Percentiles rank a stretch among this genome's conserved stretches.
Evolutionary conservation across 2,329 filamentous ascomycete species (phyloP).

Genomic region (Hypocrella siamensis): DNA sequence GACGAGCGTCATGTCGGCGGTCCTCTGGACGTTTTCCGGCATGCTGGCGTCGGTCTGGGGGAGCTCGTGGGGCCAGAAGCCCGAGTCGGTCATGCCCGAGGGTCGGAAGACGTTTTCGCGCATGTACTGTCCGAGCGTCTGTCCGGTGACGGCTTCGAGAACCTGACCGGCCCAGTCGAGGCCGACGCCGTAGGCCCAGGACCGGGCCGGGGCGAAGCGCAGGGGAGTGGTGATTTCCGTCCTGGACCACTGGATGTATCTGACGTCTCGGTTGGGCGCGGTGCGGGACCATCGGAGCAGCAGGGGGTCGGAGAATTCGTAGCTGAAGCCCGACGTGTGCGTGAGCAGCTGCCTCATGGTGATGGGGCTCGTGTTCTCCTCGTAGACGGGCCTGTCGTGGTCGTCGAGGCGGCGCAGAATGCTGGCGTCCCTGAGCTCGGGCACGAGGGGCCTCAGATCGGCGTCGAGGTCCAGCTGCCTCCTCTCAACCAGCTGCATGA

Average conservation of each 20-base stretch:
- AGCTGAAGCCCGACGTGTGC: constrained; percentile 31
- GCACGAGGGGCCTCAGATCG: constrained; percentile 17
- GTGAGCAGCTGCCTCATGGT: constrained; percentile 29
- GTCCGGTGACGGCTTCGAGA: constrained; percentile 23
- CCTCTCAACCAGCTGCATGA: constrained; percentile 24
- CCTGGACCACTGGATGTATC: constrained; percentile 9
- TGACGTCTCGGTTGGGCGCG: constrained; percentile 13
- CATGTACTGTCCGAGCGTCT: constrained; percentile 21
- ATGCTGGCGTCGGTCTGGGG: constrained; percentile 11
- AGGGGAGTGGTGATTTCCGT: constrained; percentile 26
- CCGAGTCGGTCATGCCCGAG: constrained; percentile 19
- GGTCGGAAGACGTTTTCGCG: constrained; percentile 18
- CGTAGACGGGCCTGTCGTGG: constrained; percentile 19
- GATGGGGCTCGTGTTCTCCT: constrained; percentile 19
- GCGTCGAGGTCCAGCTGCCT: constrained; percentile 18
- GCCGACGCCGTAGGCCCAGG: constrained; percentile 31
- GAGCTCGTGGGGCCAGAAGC: constrained; percentile 17
- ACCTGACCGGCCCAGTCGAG: constrained; percentile 31
- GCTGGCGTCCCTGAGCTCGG: constrained; percentile 16
- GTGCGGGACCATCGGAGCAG: constrained; percentile 22
- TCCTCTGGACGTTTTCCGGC: constrained; percentile 8
- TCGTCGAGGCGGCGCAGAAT: constrained; percentile 22
- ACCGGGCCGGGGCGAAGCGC: constrained; percentile 26
- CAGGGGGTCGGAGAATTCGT: constrained; percentile 24
- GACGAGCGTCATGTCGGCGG: constrained; percentile 7